A percentile compares a stretch with the other conserved stretches of the same genome.
Evolutionary conservation across 164 flowering plant genomes (phyloP).

Genomic region (Berberis vulgaris): DNA sequence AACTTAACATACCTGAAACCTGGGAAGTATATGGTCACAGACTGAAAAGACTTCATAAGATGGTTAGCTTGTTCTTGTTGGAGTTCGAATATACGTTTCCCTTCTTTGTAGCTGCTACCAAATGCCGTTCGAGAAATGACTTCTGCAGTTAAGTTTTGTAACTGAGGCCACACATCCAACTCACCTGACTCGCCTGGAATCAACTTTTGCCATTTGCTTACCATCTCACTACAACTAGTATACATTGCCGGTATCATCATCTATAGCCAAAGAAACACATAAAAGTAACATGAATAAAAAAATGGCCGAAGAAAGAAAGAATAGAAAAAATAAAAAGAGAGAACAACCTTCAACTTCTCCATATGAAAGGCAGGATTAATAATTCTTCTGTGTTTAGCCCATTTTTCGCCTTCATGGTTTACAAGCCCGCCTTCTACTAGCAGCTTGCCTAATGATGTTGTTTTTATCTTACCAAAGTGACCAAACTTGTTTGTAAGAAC

Average conservation of each 20-base stretch:
- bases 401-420: too few relatives aligned
- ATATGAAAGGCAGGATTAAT: too few relatives aligned
- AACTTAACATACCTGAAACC: conserved; percentile 1
- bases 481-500: too few relatives aligned
- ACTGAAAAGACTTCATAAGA: not conserved
- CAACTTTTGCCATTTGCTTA: not conserved
- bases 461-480: too few relatives aligned
- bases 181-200: not conserved
- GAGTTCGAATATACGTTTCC: not conserved
- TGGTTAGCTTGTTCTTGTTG: not conserved
- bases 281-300: too few relatives aligned
- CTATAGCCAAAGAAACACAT: not conserved
- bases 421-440: too few relatives aligned
- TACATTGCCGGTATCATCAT: not conserved
- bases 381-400: too few relatives aligned
- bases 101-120: conserved; percentile 3
- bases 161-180: not conserved
- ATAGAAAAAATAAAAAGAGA: too few relatives aligned
- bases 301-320: too few relatives aligned
- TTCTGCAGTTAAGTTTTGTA: not conserved
- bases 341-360: too few relatives aligned
- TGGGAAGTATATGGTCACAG: not conserved
- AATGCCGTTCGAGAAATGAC: not conserved
- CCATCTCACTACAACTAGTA: not conserved
- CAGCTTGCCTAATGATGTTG: too few relatives aligned